These are phyloP conservation scores for Musa itinerans DNA, from an alignment of 176 grass and related monocot species.

Conservation along the genomic window DNA sequence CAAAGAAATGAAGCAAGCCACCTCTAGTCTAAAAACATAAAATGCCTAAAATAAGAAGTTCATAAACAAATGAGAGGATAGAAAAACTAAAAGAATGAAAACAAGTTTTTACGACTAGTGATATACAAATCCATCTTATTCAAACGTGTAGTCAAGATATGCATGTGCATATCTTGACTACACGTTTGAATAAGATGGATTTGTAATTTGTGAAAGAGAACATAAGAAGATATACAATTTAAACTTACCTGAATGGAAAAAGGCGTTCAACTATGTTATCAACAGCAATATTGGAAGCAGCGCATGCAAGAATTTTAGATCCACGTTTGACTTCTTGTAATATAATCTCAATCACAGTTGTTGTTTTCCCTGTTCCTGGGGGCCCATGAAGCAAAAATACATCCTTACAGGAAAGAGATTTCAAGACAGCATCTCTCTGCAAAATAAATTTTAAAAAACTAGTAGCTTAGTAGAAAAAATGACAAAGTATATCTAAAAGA, in stretches of 20 bases:
- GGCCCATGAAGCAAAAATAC: slow-evolving; percentile 98
- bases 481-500: background rate
- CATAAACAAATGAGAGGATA: too few species aligned
- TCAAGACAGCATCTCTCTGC: slow-evolving; percentile 84
- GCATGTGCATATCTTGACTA: background rate
- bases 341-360: slow-evolving; percentile 92
- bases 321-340: slow-evolving; percentile 91
- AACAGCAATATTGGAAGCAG: slow-evolving; percentile 98
- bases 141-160: too few species aligned
- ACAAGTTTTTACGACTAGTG: too few species aligned
- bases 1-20: too few species aligned
- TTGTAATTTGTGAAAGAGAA: background rate
- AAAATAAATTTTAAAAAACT: slow-evolving; percentile 13
- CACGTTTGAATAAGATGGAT: background rate
- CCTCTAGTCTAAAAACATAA: too few species aligned
- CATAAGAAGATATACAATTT: background rate
- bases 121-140: too few species aligned
- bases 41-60: too few species aligned
- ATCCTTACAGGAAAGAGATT: slow-evolving; percentile 76
- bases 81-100: too few species aligned
- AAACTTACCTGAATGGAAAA: slow-evolving; percentile 57
- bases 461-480: background rate
- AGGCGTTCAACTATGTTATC: slow-evolving; percentile 99
- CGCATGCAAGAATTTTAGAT: slow-evolving; percentile 93
- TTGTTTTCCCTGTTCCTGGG: slow-evolving; percentile 97